Conservation (phyloP, 192 early-diverging fungal species). For the Coemansia sp. region DNA sequence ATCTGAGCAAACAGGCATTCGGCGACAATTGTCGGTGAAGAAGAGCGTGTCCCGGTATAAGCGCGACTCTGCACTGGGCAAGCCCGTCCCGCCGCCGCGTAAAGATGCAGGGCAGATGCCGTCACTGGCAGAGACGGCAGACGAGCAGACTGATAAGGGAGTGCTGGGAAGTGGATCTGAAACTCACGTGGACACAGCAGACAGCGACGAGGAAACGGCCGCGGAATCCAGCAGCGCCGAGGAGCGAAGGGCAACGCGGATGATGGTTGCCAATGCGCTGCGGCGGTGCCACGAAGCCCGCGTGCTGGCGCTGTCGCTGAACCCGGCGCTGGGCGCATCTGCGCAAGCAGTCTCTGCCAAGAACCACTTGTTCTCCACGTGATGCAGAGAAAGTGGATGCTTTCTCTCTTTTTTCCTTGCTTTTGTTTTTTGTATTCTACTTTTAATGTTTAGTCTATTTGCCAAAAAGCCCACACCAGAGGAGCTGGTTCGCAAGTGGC, state of each 20-base stretch:
- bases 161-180: background rate
- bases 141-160: too few species aligned
- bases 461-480: slow-evolving; percentile 46
- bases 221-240: slow-evolving; percentile 2
- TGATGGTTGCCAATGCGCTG: slow-evolving; percentile 37
- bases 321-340: background rate
- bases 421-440: background rate
- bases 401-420: background rate
- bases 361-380: background rate
- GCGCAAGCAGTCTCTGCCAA: background rate
- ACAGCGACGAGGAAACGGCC: background rate
- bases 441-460: slow-evolving; percentile 16
- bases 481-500: slow-evolving; percentile 89
- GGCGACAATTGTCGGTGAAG: slow-evolving; percentile 48
- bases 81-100: slow-evolving; percentile 27
- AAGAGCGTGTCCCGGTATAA: slow-evolving; percentile 49
- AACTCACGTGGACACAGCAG: background rate
- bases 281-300: slow-evolving; percentile 46
- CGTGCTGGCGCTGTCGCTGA: slow-evolving; percentile 6
- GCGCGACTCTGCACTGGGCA: slow-evolving; percentile 13
- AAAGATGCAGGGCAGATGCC: background rate
- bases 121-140: too few species aligned
- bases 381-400: background rate
- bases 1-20: slow-evolving; percentile 37
- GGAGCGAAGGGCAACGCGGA: slow-evolving; percentile 35